phyloP scores from a whole-genome alignment of 2,329 filamentous ascomycete species.

The Pseudocercospora fijiensis region DNA sequence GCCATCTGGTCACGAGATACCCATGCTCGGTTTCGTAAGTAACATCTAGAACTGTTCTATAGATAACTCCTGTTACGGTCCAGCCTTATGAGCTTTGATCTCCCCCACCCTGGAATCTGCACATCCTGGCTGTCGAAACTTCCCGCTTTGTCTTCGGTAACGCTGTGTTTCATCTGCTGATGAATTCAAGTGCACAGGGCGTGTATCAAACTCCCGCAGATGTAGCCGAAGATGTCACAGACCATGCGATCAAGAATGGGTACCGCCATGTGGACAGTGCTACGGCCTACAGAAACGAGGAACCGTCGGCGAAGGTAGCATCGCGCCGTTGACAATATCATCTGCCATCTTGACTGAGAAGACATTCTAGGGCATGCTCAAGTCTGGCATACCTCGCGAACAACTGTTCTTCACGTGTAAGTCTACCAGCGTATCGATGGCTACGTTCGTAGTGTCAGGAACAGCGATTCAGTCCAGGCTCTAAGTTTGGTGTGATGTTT shows the following conservation, averaged over 20 bases:
- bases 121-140: too few species aligned
- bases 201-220: slow-evolving; percentile 46
- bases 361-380: slow-evolving; percentile 47
- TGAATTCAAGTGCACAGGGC: slow-evolving; percentile 16
- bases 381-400: slow-evolving; percentile 53
- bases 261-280: slow-evolving; percentile 64
- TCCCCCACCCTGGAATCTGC: background rate
- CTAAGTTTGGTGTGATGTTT: background rate
- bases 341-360: background rate
- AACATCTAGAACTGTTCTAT: background rate
- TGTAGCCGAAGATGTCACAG: slow-evolving; percentile 57
- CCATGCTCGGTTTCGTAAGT: slow-evolving; percentile 55
- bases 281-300: slow-evolving; percentile 59
- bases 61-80: background rate
- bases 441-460: background rate
- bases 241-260: slow-evolving; percentile 56
- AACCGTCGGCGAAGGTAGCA: slow-evolving; percentile 46
- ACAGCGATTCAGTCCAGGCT: background rate
- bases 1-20: slow-evolving; percentile 62
- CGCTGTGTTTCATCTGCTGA: slow-evolving; percentile 6
- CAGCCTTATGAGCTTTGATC: background rate
- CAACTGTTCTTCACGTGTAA: slow-evolving; percentile 60
- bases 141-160: background rate
- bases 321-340: background rate
- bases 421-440: background rate